These are phyloP conservation scores for Onygena corvina DNA, from an alignment of 2,329 filamentous ascomycete genomes.

Conservation along the genomic window DNA sequence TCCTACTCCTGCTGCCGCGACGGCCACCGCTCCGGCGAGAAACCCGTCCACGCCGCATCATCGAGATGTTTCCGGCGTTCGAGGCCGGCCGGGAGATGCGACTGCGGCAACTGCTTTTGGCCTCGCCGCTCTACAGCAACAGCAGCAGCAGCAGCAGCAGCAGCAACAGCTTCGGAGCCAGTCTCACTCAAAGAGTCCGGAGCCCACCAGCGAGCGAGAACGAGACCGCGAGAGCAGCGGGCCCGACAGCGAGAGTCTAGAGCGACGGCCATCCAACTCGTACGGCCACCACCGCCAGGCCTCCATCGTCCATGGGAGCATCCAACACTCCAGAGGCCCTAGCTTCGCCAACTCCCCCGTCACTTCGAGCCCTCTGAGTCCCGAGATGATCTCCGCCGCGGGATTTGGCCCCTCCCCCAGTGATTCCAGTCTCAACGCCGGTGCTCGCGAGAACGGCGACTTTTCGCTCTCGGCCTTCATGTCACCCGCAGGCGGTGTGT, in stretches of 20 bases:
- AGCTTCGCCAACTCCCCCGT: conserved; percentile 57
- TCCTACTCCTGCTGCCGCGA: no score
- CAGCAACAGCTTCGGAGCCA: conserved; percentile 29
- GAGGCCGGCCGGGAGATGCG: conserved; percentile 31
- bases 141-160: no score
- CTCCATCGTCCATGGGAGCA: conserved; percentile 81
- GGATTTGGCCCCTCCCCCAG: conserved; percentile 46
- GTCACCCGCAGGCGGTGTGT: conserved; percentile 32
- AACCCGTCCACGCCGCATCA: conserved; percentile 31
- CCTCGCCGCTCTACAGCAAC: conserved; percentile 27
- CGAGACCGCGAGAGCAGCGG: conserved; percentile 18
- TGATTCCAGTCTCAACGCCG: conserved; percentile 27
- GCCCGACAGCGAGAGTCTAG: conserved; percentile 28
- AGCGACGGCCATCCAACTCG: conserved; percentile 36
- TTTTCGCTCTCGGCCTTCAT: conserved; percentile 19
- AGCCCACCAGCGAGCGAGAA: conserved; percentile 26
- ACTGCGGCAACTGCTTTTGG: conserved; percentile 26
- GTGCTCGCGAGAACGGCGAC: conserved; percentile 25
- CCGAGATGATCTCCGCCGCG: conserved; percentile 66
- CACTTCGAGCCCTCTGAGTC: conserved; percentile 69
- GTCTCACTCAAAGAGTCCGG: conserved; percentile 34
- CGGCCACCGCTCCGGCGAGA: conserved; percentile 27
- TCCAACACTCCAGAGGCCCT: conserved; percentile 82
- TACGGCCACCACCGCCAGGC: conserved; percentile 81
- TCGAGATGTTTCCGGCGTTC: conserved; percentile 34